phyloP scores from a whole-genome alignment of 2,329 filamentous ascomycete genomes.

The Trichoderma aggressivum region DNA sequence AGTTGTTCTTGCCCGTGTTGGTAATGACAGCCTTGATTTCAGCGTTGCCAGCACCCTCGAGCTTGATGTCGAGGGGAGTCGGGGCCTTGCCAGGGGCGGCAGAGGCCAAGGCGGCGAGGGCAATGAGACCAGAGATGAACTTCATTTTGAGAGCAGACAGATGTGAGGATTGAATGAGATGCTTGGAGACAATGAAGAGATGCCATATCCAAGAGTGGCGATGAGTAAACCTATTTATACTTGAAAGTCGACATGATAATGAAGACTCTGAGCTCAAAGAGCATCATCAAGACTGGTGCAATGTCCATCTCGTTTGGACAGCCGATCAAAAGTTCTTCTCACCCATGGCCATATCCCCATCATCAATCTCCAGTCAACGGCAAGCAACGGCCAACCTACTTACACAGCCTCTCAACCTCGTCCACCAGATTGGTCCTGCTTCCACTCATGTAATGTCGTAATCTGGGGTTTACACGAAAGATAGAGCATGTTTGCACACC shows the following conservation, averaged over 20 bases:
- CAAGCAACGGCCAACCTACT: background rate
- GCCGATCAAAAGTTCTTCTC: background rate
- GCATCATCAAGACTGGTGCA: background rate
- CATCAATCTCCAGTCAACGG: background rate
- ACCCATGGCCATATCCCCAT: background rate
- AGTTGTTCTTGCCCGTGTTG: conserved; percentile 47
- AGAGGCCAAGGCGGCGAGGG: conserved; percentile 36
- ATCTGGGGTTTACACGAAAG: background rate
- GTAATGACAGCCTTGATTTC: conserved; percentile 51
- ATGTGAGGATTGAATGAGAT: background rate
- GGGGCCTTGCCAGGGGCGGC: conserved; percentile 38
- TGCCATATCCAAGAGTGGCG: background rate
- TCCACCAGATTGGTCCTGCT: background rate
- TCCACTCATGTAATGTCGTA: background rate
- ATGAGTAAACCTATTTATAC: background rate
- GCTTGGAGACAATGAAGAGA: background rate
- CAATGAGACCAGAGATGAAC: conserved; percentile 35
- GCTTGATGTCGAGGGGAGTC: conserved; percentile 42
- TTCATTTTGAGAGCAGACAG: conserved; percentile 35
- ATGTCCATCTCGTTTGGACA: background rate
- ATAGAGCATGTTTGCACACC: background rate
- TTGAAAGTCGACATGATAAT: background rate
- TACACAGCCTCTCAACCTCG: background rate
- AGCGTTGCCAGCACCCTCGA: conserved; percentile 50
- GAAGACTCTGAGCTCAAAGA: background rate